Percentiles rank a stretch among this genome's conserved stretches.
Evolutionary conservation across 2,329 filamentous ascomycete species (phyloP).

Genomic region (Calonectria leucothoes): DNA sequence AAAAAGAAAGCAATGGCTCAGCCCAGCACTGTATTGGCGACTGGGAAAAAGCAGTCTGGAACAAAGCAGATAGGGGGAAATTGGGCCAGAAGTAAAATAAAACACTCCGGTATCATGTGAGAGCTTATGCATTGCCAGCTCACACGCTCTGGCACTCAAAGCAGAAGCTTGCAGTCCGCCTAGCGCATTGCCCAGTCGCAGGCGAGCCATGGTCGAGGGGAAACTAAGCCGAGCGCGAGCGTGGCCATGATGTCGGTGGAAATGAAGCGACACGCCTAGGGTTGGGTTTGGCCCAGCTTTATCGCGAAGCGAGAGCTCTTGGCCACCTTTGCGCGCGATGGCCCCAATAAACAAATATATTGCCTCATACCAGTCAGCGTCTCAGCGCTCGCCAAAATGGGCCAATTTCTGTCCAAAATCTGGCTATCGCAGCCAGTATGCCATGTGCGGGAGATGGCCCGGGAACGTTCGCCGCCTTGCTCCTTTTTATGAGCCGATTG

Average conservation of each 20-base stretch:
- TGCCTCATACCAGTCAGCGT: not conserved
- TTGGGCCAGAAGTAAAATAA: not conserved
- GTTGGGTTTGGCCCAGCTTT: conserved; percentile 33
- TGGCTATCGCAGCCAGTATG: not conserved
- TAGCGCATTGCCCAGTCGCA: not conserved
- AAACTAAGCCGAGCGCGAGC: conserved; percentile 2
- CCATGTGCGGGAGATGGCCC: conserved; percentile 3
- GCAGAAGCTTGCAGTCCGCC: not conserved
- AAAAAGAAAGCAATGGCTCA: not conserved
- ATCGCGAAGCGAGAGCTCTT: conserved; percentile 26
- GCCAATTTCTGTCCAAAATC: conserved; percentile 9
- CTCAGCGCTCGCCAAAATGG: not conserved
- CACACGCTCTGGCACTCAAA: conserved; percentile 10
- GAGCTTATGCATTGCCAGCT: conserved; percentile 25
- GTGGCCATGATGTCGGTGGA: conserved; percentile 40
- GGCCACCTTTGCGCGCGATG: not conserved
- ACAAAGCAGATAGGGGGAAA: not conserved
- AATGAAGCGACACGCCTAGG: conserved; percentile 35
- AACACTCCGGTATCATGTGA: not conserved
- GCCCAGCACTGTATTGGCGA: not conserved
- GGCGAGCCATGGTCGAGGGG: conserved; percentile 5
- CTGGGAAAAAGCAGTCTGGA: not conserved
- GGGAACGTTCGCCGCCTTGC: not conserved
- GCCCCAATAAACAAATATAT: conserved; percentile 6
- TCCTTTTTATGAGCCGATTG: not conserved